Base-by-base conservation (phyloP, 257 asterid genomes). In the Ophiorrhiza pumila region DNA sequence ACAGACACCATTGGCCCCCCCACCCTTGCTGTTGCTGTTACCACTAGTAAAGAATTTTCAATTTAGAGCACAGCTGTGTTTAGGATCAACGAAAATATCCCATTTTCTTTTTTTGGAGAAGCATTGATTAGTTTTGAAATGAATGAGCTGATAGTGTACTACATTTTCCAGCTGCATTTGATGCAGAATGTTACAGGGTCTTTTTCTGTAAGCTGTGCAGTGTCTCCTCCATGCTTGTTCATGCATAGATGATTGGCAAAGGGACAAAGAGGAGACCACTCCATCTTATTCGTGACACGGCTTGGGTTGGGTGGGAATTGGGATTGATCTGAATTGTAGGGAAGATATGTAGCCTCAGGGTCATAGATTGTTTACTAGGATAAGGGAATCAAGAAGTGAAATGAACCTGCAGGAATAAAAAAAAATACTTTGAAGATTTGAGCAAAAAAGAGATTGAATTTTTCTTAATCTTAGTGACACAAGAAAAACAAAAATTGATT, bases 161-260 rank as follows among this genome's bases (percentile, higher is more conserved):
- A 52, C 7, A 25, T 25, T 8, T 29, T 65, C 68, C 49, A 74
- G 39, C 66, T 34, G 68, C 37, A 23, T n/a, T 32, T 61, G 58
- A 69, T 61, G 61, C 56, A 39, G 74, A 67, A 23, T 41, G 59
- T 4, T 43, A 56, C 1, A 20, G 56, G 56, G 71, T 76, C 80
- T 13, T 45, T 76, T 50, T 70, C 72, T 49, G 1, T 58, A 22
- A 43, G 8, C 17, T 20, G 70, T 37, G 17, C 32, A 27, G 35
- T 59, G 75, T 71, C 68, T 61, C 35, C 59, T 43, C 43, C 45
- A 9, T 58, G 68, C 58, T 18, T 17, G 74, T 70, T 56, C 74
- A 20, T 71, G 76, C 60, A 42, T 31, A 6, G 22, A 52, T 4
- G 2, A 0, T 60, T 29, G 9, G 80, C 75, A n/a, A 41, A 39